Conservation (phyloP, 2,329 filamentous ascomycete species). For the Emmonsiellopsis sp. region DNA sequence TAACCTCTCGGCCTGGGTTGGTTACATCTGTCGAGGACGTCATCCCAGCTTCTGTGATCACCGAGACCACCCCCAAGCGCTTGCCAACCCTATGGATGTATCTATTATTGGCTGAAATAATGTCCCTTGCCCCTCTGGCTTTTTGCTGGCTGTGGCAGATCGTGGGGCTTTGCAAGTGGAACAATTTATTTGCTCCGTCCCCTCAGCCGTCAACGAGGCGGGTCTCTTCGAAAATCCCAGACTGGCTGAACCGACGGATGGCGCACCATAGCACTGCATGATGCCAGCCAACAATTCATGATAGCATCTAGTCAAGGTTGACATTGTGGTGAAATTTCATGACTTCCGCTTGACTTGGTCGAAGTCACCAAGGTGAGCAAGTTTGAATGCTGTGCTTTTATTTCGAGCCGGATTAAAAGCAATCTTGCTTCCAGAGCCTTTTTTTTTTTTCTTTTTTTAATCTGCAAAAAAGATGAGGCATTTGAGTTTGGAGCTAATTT, state of each 20-base stretch:
- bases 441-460: background rate
- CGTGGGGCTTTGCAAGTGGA: background rate
- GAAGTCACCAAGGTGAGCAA: background rate
- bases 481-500: slow-evolving; percentile 1
- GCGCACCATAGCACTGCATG: background rate
- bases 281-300: background rate
- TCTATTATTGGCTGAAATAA: background rate
- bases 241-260: background rate
- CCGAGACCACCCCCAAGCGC: background rate
- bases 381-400: background rate
- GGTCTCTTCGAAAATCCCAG: background rate
- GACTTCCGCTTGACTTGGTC: background rate
- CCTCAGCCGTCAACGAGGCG: background rate
- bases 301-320: background rate
- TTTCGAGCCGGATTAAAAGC: background rate
- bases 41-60: background rate
- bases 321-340: background rate
- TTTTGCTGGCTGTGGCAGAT: slow-evolving; percentile 1
- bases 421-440: background rate
- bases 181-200: background rate
- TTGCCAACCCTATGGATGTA: background rate
- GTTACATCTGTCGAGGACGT: slow-evolving; percentile 1
- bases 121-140: background rate
- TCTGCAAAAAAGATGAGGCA: background rate
- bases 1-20: background rate